Base-by-base conservation (phyloP, 2,329 filamentous ascomycete species). In the Arthrocladium fulminans region DNA sequence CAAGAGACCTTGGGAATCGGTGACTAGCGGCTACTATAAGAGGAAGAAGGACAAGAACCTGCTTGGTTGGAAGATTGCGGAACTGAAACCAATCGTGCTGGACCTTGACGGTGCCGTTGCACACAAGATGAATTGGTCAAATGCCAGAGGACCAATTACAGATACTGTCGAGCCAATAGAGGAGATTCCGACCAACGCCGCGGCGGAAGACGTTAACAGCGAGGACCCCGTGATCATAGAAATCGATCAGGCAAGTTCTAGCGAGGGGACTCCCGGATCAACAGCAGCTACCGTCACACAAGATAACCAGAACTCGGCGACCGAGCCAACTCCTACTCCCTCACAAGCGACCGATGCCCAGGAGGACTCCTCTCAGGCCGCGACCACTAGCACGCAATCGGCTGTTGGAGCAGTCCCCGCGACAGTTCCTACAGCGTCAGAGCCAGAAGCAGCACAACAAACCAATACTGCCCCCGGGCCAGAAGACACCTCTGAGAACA, bases 41-140 rank as follows among this genome's bases (percentile, higher is more conserved):
- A 42, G 39, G 3, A 45, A 40, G 9, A 32, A 46, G 8, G 46
- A 53, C 39, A 29, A 22, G 25, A 41, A 46, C 15, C 44, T 47
- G 20, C 44, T 52, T 10, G 51, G 45, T 12, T 48, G 45, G 19
- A 35, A 41, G 23, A 35, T 52, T 23, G 51, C 50, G 20, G 51
- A 54, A 32, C 32, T 57, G 20, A 37, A 41, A 19, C 54, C 54
- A 13, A 40, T 57, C 19, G 53, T 55, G 35, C 30, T 57, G 30
- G 49, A 55, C 24, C 38, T 55, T 34, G 46, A 53, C 8, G 54
- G 54, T 25, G 54, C 51, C 8, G 49, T 57, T 2, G 51, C 51
- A 22, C 47, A 48, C 10, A 52, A 54, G 47, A 51, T 57, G 51
- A 38, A 34, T 27, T 57, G 54, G 53, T 44, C 41, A 2, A 17